phyloP scores from a whole-genome alignment of 306 rosid genomes.

The Cucumis sativus region DNA sequence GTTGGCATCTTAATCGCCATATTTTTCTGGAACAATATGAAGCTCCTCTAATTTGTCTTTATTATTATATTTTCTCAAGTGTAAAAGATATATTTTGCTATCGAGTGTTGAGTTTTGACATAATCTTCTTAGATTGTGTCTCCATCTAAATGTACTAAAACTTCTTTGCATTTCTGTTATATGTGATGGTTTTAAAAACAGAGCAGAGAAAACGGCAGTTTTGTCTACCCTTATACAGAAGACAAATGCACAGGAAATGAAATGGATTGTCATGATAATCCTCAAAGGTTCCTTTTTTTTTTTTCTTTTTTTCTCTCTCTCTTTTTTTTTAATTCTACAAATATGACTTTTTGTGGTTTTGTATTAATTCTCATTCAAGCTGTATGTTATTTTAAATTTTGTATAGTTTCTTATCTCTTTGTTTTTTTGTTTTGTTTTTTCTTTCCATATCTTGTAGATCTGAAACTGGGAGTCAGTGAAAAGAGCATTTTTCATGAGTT shows the following conservation, averaged over 20 bases:
- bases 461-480: slow-evolving; percentile 90
- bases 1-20: background rate
- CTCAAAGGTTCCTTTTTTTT: slow-evolving; percentile 46
- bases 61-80: background rate
- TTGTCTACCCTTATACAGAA: slow-evolving; percentile 65
- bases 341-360: background rate
- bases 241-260: slow-evolving; percentile 95
- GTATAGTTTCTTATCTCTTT: no score
- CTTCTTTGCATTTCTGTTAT: slow-evolving; percentile 4
- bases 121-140: background rate
- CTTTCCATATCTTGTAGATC: slow-evolving; percentile 28
- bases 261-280: slow-evolving; percentile 94
- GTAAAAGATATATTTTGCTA: background rate
- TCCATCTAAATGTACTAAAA: background rate
- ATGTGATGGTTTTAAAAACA: slow-evolving; percentile 17
- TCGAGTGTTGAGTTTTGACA: background rate
- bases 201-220: slow-evolving; percentile 61
- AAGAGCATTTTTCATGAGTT: slow-evolving; percentile 85
- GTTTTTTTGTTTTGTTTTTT: no score
- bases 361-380: background rate
- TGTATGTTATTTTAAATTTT: background rate
- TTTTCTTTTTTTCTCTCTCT: background rate
- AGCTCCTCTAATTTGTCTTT: background rate
- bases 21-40: background rate
- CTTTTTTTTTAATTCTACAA: slow-evolving; percentile 3